Base-by-base conservation (phyloP, 345 rosid genomes). In the Cardiospermum halicacabum region DNA sequence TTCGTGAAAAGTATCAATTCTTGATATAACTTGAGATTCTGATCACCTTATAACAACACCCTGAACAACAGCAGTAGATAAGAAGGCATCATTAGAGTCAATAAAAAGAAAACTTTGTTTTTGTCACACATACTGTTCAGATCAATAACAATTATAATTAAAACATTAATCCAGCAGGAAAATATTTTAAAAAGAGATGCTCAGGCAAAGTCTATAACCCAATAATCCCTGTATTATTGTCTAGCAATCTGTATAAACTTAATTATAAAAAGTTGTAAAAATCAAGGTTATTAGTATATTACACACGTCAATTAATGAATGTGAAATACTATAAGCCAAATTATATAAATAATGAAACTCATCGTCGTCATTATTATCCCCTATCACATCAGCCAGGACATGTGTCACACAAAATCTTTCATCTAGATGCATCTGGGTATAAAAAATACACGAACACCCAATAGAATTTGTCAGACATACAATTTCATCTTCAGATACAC, bases 391-490 rank as follows among this genome's bases (percentile, higher is more conserved):
- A 25, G 37, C 58, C 11, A 25, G 10, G 24, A 8, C 49, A 36
- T 27, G 30, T 24, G 57, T 69, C 56, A 39, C 27, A 53, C 51
- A 34, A 54, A 56, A 64, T 68, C 48, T 58, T n/a, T 51, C 45
- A 49, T 51, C 71, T 53, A 32, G 73, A 64, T 49, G n/a, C 65
- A 66, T 58, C 66, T 42, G 21, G 15, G 11, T 32, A 37, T 65
- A 28, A 24, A 34, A 54, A 54, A 4, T 2, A 37, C 43, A 26
- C 18, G 57, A 54, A 57, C 60, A 37, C 26, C 22, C 53, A 65
- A 65, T 13, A 69, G 47, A 69, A 61, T 50, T 50, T 75, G 42
- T 62, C 53, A 54, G 34, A 64, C 32, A 40, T 34, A 58, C 12
- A 56, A 28, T 34, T 47, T 62, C 24, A 45, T 45, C 1, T 45